Percentiles rank a stretch among this genome's conserved stretches.
These are phyloP conservation scores for Venturiaceae sp. DNA, from an alignment of 2,329 filamentous ascomycete species.

Conservation along the genomic window DNA sequence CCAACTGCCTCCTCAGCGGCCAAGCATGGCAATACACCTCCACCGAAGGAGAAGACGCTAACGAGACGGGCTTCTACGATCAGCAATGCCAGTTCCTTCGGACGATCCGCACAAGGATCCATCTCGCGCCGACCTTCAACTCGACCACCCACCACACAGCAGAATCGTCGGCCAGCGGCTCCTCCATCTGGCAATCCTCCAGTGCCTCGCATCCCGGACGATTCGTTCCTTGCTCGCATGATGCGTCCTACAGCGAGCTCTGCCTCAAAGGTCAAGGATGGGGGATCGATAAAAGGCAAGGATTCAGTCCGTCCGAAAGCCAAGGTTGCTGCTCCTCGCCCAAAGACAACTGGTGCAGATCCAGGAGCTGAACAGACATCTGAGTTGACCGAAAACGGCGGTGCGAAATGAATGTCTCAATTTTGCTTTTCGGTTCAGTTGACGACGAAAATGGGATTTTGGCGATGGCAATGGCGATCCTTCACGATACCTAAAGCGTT, in stretches of 20 bases:
- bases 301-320: background rate
- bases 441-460: background rate
- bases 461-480: background rate
- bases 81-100: slow-evolving; percentile 11
- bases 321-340: background rate
- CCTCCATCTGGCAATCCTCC: background rate
- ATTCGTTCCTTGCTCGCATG: slow-evolving; percentile 70
- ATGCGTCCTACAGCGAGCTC: slow-evolving; percentile 66
- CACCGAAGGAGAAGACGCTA: slow-evolving; percentile 18
- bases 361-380: background rate
- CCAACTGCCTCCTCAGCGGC: slow-evolving; percentile 62
- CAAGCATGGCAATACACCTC: slow-evolving; percentile 37
- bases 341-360: background rate
- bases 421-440: background rate
- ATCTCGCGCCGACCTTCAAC: background rate
- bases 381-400: background rate
- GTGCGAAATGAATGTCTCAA: background rate
- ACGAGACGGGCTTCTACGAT: slow-evolving; percentile 28
- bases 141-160: background rate
- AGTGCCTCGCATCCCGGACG: background rate
- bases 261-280: slow-evolving; percentile 54
- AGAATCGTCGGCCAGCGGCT: background rate
- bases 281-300: background rate
- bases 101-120: slow-evolving; percentile 21
- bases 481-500: background rate